Percentiles rank a stretch among this genome's conserved stretches.
Evolutionary conservation across 441 rosid species (phyloP).

Genomic region (Isatis lusitanica): DNA sequence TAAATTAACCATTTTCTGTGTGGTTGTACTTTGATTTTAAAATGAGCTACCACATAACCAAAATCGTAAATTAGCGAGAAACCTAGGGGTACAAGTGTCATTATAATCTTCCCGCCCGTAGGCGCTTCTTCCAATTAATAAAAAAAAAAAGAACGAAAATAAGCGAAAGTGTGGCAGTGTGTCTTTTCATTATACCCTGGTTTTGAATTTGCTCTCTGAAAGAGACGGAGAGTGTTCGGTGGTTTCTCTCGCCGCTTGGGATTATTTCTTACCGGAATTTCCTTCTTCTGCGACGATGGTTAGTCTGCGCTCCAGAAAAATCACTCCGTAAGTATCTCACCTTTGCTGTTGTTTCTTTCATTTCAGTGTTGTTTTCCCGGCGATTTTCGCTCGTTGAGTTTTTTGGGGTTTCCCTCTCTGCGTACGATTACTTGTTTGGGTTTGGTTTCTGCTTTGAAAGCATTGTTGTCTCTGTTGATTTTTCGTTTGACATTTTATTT

Average conservation of each 20-base stretch:
- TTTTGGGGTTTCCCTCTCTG: not conserved
- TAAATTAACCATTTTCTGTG: not conserved
- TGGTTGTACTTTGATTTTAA: too few species aligned
- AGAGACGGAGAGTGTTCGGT: slow-evolving; percentile 28
- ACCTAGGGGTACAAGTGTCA: slow-evolving; percentile 33
- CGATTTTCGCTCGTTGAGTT: slow-evolving; percentile 6
- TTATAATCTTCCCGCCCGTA: slow-evolving; percentile 49
- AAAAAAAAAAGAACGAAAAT: slow-evolving; percentile 3
- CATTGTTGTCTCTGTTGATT: not conserved
- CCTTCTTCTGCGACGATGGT: slow-evolving; percentile 18
- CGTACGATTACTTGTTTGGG: not conserved
- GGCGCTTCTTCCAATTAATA: slow-evolving; percentile 26
- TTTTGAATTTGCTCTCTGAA: slow-evolving; percentile 12
- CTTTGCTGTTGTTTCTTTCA: not conserved
- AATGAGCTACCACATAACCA: not conserved
- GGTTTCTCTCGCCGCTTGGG: slow-evolving; percentile 23
- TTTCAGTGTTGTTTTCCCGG: not conserved
- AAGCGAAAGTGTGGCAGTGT: not conserved
- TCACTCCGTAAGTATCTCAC: slow-evolving; percentile 22
- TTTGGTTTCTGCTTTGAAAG: not conserved
- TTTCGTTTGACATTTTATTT: not conserved
- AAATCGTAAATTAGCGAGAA: not conserved
- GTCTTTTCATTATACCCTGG: slow-evolving; percentile 23
- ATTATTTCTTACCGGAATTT: not conserved
- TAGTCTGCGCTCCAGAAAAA: slow-evolving; percentile 1